These are phyloP conservation scores for Daldinia caldariorum DNA, from an alignment of 495 filamentous ascomycete species.

Conservation along the genomic window DNA sequence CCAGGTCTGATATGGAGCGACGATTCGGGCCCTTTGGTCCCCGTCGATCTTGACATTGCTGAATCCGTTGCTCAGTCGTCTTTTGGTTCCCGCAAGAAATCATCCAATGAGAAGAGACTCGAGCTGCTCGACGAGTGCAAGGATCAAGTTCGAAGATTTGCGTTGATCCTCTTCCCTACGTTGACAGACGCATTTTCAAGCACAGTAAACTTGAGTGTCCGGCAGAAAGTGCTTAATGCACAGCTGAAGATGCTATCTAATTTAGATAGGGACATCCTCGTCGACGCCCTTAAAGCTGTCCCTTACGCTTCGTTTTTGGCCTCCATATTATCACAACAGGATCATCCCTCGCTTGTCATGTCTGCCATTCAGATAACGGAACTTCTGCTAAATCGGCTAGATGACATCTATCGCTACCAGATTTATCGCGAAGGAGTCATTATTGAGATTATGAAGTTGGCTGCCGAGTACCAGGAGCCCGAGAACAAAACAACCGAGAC, in stretches of 20 bases:
- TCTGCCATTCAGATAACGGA: constrained; percentile 89
- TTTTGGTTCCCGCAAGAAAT: constrained; percentile 61
- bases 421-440: constrained; percentile 98
- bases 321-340: constrained; percentile 94
- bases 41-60: constrained; percentile 39
- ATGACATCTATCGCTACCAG: constrained; percentile 90
- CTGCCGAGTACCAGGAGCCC: constrained; percentile 54
- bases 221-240: constrained; percentile 94
- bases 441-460: constrained; percentile 84
- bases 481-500: constrained; percentile 43
- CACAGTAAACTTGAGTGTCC: constrained; percentile 95
- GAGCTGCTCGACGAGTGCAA: constrained; percentile 82
- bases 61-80: constrained; percentile 52
- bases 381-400: constrained; percentile 82
- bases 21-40: constrained; percentile 42
- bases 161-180: constrained; percentile 93
- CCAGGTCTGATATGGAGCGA: constrained; percentile 70
- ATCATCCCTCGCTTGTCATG: constrained; percentile 87
- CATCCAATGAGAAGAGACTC: constrained; percentile 78
- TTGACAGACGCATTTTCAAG: constrained; percentile 97
- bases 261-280: constrained; percentile 80
- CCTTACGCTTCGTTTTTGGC: constrained; percentile 98
- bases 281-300: constrained; percentile 87
- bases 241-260: constrained; percentile 99
- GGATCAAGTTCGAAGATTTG: constrained; percentile 87